Conservation (phyloP, 2,329 filamentous ascomycete genomes). For the Aureobasidium leucospermi region DNA sequence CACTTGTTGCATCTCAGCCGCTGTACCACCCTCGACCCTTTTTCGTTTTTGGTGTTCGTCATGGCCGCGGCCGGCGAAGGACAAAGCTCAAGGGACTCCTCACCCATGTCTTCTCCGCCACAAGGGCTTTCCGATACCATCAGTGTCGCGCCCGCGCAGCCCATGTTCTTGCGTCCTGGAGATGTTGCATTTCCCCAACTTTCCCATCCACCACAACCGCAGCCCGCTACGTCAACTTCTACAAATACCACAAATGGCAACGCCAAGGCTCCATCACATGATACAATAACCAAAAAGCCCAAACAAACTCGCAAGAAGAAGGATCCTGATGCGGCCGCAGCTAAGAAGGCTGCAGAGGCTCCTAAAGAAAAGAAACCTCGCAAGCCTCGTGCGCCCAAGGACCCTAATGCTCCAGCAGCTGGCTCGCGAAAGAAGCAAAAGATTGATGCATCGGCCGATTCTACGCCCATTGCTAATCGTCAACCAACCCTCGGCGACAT, state of each 20-base stretch:
- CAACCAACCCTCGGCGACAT: conserved; percentile 37
- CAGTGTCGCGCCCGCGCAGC: conserved; percentile 19
- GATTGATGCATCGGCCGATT: conserved; percentile 21
- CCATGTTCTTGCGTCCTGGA: conserved; percentile 16
- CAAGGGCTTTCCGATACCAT: conserved; percentile 21
- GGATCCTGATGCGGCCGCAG: conserved; percentile 28
- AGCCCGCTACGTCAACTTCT: conserved; percentile 21
- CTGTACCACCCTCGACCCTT: background rate
- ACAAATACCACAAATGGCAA: conserved; percentile 30
- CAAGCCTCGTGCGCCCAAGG: conserved; percentile 41
- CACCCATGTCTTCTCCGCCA: conserved; percentile 17
- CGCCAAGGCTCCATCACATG: conserved; percentile 24
- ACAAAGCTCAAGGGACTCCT: conserved; percentile 12
- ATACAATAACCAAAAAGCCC: conserved; percentile 25
- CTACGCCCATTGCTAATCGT: conserved; percentile 16
- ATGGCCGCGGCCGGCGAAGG: conserved; percentile 10
- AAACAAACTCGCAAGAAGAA: conserved; percentile 35
- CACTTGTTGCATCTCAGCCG: background rate
- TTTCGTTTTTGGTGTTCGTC: conserved; percentile 12
- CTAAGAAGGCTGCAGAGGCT: conserved; percentile 32
- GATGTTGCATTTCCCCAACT: conserved; percentile 16
- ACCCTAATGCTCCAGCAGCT: conserved; percentile 35
- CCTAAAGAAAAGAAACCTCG: conserved; percentile 37
- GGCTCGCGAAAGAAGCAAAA: conserved; percentile 44
- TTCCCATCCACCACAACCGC: conserved; percentile 14